Evolutionary conservation across 2,329 filamentous ascomycete species (phyloP).

Genomic region (Lasiodiplodia sp.): DNA sequence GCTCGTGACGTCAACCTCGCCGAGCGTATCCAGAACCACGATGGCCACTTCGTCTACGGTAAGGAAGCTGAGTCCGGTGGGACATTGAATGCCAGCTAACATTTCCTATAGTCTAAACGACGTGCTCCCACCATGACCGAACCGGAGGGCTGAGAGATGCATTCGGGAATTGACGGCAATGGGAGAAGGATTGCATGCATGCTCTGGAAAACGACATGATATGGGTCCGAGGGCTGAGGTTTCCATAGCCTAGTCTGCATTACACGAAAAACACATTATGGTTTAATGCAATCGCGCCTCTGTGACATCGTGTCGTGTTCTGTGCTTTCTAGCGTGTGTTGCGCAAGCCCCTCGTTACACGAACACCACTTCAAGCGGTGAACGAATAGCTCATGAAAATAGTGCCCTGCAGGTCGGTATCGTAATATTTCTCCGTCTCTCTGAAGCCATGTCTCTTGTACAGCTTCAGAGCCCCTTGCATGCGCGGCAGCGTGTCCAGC

Average conservation of each 20-base stretch:
- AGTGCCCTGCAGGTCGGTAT: slow-evolving; percentile 61
- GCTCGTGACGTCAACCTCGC: slow-evolving; percentile 62
- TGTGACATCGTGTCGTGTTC: not conserved
- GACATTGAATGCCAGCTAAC: not conserved
- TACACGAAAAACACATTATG: slow-evolving; percentile 17
- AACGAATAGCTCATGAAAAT: slow-evolving; percentile 57
- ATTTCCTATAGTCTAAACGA: slow-evolving; percentile 10
- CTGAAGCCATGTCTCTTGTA: slow-evolving; percentile 62
- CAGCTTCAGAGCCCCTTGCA: slow-evolving; percentile 58
- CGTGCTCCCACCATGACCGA: slow-evolving; percentile 12
- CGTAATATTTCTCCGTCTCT: slow-evolving; percentile 62
- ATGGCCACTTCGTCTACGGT: slow-evolving; percentile 56
- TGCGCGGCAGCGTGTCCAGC: slow-evolving; percentile 63
- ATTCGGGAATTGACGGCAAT: slow-evolving; percentile 7
- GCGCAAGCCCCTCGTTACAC: not conserved
- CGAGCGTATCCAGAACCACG: slow-evolving; percentile 62
- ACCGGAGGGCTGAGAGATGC: slow-evolving; percentile 23
- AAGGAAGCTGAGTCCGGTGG: slow-evolving; percentile 30
- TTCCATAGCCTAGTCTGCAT: slow-evolving; percentile 7
- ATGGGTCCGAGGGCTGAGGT: slow-evolving; percentile 19
- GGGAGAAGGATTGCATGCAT: slow-evolving; percentile 21
- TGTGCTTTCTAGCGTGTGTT: not conserved
- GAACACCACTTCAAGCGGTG: not conserved
- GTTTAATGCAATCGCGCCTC: not conserved
- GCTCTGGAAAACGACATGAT: slow-evolving; percentile 25